Evolutionary conservation across 2,329 filamentous ascomycete species (phyloP).

Genomic region (Stylonectria norvegica): DNA sequence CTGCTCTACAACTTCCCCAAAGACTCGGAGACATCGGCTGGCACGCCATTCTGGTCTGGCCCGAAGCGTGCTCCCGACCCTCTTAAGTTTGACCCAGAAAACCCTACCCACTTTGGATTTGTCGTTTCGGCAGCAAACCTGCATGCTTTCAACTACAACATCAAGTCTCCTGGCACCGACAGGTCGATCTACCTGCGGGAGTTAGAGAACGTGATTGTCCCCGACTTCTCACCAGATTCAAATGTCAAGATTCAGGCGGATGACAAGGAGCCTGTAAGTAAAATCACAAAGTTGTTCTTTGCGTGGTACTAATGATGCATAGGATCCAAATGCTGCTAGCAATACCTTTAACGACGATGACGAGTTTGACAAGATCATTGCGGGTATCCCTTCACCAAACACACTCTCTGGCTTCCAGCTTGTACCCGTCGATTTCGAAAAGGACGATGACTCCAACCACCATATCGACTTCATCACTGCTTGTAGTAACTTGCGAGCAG

Average conservation of each 20-base stretch:
- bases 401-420: constrained; percentile 84
- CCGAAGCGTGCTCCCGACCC: constrained; percentile 94
- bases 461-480: constrained; percentile 99
- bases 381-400: constrained; percentile 73
- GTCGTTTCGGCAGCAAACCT: constrained; percentile 85
- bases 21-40: constrained; percentile 81
- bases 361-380: constrained; percentile 70
- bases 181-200: constrained; percentile 73
- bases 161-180: constrained; percentile 72
- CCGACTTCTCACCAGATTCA: constrained; percentile 87
- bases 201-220: constrained; percentile 88
- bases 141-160: constrained; percentile 96
- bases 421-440: constrained; percentile 92
- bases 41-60: constrained; percentile 94
- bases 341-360: constrained; percentile 66
- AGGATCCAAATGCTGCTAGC: constrained; percentile 86
- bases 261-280: constrained; percentile 78
- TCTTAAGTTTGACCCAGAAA: constrained; percentile 80
- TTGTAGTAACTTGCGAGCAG: constrained; percentile 90
- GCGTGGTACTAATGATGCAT: constrained; percentile 8
- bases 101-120: constrained; percentile 84
- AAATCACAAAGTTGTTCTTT: not conserved
- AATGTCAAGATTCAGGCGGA: constrained; percentile 95
- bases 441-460: constrained; percentile 96
- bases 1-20: constrained; percentile 96